Base-by-base conservation (phyloP, 352 stramenopile genomes). In the Globisporangium takayamanum region DNA sequence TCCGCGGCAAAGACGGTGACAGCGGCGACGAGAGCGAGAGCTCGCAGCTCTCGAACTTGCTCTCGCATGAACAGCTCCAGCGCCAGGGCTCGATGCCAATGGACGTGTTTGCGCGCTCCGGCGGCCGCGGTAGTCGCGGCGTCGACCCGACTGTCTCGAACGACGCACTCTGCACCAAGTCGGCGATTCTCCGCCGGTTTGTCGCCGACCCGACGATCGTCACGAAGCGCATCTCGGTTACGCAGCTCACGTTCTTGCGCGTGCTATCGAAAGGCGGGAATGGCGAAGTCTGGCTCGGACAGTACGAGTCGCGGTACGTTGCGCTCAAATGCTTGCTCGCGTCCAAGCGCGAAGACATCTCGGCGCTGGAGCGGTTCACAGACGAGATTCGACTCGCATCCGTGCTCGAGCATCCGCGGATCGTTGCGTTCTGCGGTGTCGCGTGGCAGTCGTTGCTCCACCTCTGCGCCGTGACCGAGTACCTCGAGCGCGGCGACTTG, bases 371-470 rank as follows among this genome's bases (percentile, higher is more conserved):
- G 64, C 75, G 80, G 54, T 95, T 95, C 53, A 72, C 74, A 0
- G 82, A 92, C 57, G 87, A 95, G 65, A 87, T 95, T 41, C 72
- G 84, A 4, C 77, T 95, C 56, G 80, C 88, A 1, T 88, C 82
- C 0, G 63, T 85, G 37, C 68, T 94, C 42, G 70, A 90, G 33
- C 84, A 95, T 56, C 82, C 87, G 16, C 71, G 81, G 11, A 95
- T 95, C 55, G 84, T 95, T 14, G 67, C 72, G 3, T 94, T 95
- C 62, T 82, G 80, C 33, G 87, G 87, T 12, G 77, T 92, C 18
- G 83, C 79, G 12, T 94, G 84, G 84, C 77, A 92, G 62, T 89
- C 76, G 44, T 65, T 92, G 28, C 47, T 79, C 41, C 84, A 94
- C 46, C 48, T 94, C 22, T 90, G 78, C 55, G 81, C 78, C 12